Base-by-base conservation (phyloP, 768 basidiomycete genomes). In the Gymnopilus dilepis region DNA sequence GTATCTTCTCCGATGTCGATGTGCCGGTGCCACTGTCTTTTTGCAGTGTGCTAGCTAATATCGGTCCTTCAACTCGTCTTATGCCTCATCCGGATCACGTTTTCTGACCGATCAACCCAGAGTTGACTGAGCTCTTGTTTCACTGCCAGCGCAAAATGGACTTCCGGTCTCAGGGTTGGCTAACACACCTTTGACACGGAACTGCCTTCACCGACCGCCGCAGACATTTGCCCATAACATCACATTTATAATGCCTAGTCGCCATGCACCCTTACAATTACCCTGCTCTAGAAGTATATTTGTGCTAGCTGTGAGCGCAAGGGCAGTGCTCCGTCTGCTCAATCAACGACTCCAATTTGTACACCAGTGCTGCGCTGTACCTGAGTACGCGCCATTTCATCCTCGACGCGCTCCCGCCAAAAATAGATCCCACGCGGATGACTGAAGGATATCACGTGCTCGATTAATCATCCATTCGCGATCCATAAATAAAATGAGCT, bases 401-500 rank as follows among this genome's bases (percentile, higher is more conserved):
- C 28, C 47, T 26, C 47, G 47, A 50, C 47, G 47, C 47, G 47
- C 47, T 50, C 30, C 2, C 7, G 28, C 26, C 31, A 50, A 50
- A 50, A 26, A 26, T 40, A 51, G 31, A 28, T 3, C 4, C 33
- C 47, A 30, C 47, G 19, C 26, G 12, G 31, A 50, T 50, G 47
- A 59, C 38, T 38, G 24, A n/a, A 59, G 22, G 50, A 3, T 9
- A 33, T 52, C 60, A 61, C 60, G 55, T 61, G 54, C 9, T 21
- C 6, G 8, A 61, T 61, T 61, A 30, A 56, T 61, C 60, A 56
- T 50, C 60, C n/a, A 15, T 60, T 21, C 26, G 34, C 41, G 38
- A 43, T 38, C 40, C 15, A 45, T 56, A 28, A 30, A 13, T 15
- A n/a, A n/a, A n/a, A 54, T 34, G 24, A 56, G 24, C 5, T 26